Evolutionary conservation across 2,329 filamentous ascomycete species (phyloP), one percentile per base, ranked within the genome.

Genomic region (Pseudofabraea citricarpa): DNA sequence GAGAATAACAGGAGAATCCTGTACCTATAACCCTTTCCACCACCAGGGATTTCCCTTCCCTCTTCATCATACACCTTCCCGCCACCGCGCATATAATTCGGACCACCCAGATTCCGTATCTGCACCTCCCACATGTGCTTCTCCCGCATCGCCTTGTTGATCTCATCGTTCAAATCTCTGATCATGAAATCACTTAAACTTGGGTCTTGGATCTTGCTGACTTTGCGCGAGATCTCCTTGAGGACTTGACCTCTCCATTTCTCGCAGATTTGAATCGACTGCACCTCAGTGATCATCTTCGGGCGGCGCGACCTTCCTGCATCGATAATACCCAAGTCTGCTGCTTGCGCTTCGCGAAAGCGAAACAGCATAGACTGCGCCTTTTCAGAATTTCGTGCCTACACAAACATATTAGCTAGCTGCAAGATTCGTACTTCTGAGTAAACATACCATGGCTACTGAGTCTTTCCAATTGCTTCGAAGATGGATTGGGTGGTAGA

Each of bases 321-420:
- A 72, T 97, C 91, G 68, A 98, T 87, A 66, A 97, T 96, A 61
- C 91, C 91, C 37, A 96, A 79, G 70, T 96, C 90, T 52, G 90
- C 89, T 54, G 91, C 91, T 79, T 97, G 93, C 58, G 91, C 87
- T 62, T 95, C 93, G 66, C 93, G 89, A 75, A 98, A 98, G 75
- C 93, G 91, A 74, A 96, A 98, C 67, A 98, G 91, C 91, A 98
- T 98, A 37, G 90, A 96, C 74, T 98, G 93, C 60, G 93, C 91
- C 69, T 97, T 98, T 77, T 97, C 91, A 36, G 88, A 91, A 68
- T 97, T 96, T 63, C 91, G 91, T 62, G 91, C 90, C 91, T 90
- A 56, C 12, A 23, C 5, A 22, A 27, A n/a, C n/a, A 13, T 15
- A 31, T 13, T 10, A 2, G 40, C 55, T 50, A 53, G 55, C 15